Conservation (phyloP, 371 early-diverging fungal genomes). For the Conidiobolus incongruus region DNA sequence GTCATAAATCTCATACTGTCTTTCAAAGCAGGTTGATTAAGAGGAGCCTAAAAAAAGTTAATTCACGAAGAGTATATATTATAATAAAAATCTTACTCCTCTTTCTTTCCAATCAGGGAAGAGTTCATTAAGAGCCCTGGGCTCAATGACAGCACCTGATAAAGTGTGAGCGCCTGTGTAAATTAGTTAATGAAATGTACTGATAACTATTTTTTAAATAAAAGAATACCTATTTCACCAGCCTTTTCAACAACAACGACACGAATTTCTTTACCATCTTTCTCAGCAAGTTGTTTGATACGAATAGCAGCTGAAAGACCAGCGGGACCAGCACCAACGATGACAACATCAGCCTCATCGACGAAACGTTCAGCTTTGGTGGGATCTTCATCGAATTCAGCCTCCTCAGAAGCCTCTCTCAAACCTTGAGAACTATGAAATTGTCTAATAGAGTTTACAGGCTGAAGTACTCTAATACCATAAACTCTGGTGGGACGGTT, state of each 20-base stretch:
- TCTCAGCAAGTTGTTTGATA: conserved; percentile 70
- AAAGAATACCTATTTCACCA: conserved; percentile 52
- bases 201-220: background rate
- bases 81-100: conserved; percentile 22
- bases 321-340: conserved; percentile 92
- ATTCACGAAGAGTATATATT: conserved; percentile 7
- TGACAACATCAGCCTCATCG: conserved; percentile 88
- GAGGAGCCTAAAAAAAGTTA: conserved; percentile 36
- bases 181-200: background rate
- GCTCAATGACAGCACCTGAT: conserved; percentile 89
- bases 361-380: conserved; percentile 27
- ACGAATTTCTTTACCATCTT: conserved; percentile 61
- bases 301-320: conserved; percentile 89
- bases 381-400: conserved; percentile 9
- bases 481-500: no score
- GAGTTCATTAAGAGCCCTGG: conserved; percentile 78
- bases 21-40: conserved; percentile 63
- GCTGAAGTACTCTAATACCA: no score
- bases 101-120: conserved; percentile 95
- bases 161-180: conserved; percentile 69
- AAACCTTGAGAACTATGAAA: background rate
- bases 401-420: background rate
- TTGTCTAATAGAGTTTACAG: background rate
- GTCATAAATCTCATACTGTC: conserved; percentile 83
- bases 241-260: conserved; percentile 92